A percentile compares a stretch with the other conserved stretches of the same genome.
phyloP scores from a whole-genome alignment of 805 yeast species.

The Cyberlindnera saturnus region DNA sequence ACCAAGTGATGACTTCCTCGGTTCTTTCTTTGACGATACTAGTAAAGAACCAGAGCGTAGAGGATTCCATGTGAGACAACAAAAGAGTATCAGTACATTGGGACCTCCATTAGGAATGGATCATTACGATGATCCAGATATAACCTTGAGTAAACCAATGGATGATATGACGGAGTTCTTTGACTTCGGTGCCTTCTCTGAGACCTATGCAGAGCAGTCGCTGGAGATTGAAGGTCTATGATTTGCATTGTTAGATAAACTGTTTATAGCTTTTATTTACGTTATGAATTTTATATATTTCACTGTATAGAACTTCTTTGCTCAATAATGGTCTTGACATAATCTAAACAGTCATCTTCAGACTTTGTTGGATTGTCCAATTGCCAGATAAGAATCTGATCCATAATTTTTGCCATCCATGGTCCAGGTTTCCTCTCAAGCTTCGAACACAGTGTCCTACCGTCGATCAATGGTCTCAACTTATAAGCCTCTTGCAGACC shows the following conservation, averaged over 20 bases:
- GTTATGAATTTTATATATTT: conserved; percentile 3
- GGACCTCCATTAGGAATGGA: conserved; percentile 20
- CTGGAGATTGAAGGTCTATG: background rate
- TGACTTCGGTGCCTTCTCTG: conserved; percentile 21
- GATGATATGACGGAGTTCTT: conserved; percentile 15
- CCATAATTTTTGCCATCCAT: conserved; percentile 64
- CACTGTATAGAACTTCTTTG: background rate
- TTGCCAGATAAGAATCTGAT: conserved; percentile 65
- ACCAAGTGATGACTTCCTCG: conserved; percentile 9
- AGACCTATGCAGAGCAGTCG: conserved; percentile 1
- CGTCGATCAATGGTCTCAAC: conserved; percentile 66
- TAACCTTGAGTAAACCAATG: background rate
- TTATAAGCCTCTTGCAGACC: conserved; percentile 30
- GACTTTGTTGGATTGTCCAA: conserved; percentile 59
- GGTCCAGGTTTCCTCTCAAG: conserved; percentile 72
- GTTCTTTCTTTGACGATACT: conserved; percentile 18
- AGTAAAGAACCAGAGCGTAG: conserved; percentile 6
- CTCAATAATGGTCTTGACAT: conserved; percentile 21
- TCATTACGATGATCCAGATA: background rate
- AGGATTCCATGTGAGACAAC: conserved; percentile 7
- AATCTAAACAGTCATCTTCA: conserved; percentile 49
- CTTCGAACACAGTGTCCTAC: conserved; percentile 54
- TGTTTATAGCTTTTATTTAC: background rate
- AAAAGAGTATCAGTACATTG: conserved; percentile 15
- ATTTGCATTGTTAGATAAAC: background rate